These are phyloP conservation scores for Fusarium lateritium DNA, from an alignment of 2,329 filamentous ascomycete genomes.

Conservation along the genomic window DNA sequence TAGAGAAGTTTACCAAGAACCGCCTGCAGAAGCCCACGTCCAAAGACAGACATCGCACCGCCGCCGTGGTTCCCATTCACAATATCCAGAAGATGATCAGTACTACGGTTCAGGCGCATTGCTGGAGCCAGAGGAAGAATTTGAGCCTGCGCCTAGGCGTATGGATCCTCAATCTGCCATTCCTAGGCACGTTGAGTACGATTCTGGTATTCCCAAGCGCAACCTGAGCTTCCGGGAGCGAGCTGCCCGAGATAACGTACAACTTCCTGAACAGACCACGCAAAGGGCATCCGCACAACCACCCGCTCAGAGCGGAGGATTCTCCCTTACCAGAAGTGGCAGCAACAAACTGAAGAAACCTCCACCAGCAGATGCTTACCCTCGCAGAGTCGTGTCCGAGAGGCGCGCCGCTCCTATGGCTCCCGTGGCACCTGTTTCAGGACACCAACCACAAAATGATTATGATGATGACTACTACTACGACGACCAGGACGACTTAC, in stretches of 20 bases:
- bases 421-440: conserved; percentile 17
- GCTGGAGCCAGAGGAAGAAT: conserved; percentile 39
- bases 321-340: conserved; percentile 62
- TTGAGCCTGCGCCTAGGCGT: conserved; percentile 29
- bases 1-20: conserved; percentile 36
- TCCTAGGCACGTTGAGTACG: conserved; percentile 62
- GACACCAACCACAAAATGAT: conserved; percentile 21
- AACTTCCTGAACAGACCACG: conserved; percentile 51
- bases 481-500: conserved; percentile 36
- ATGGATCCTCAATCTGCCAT: conserved; percentile 51
- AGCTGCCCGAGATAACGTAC: conserved; percentile 62
- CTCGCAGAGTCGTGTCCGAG: conserved; percentile 60
- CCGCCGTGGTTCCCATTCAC: conserved; percentile 38
- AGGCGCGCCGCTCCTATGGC: conserved; percentile 45
- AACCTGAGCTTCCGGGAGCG: conserved; percentile 74
- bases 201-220: conserved; percentile 62
- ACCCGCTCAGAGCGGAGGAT: conserved; percentile 52
- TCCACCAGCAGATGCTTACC: conserved; percentile 67
- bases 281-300: conserved; percentile 48
- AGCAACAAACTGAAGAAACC: conserved; percentile 73
- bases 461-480: conserved; percentile 41
- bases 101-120: conserved; percentile 40
- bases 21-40: conserved; percentile 31
- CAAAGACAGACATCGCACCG: conserved; percentile 40
- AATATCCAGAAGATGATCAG: conserved; percentile 42